Conservation (phyloP, 2,329 filamentous ascomycete species). For the Penicillium griseofulvum region DNA sequence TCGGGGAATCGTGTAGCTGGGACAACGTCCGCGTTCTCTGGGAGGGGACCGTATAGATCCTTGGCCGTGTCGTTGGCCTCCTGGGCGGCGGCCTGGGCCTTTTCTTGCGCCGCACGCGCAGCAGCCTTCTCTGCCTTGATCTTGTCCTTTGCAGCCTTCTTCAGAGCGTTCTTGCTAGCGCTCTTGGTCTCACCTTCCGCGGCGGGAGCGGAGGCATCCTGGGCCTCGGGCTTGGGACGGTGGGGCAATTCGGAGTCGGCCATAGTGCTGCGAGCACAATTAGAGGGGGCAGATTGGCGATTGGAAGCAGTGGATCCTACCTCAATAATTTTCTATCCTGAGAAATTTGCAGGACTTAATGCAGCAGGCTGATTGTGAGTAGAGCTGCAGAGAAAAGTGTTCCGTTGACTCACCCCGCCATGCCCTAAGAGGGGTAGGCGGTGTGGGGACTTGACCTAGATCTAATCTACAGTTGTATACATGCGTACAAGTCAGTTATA, state of each 20-base stretch:
- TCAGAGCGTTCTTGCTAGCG: slow-evolving; percentile 72
- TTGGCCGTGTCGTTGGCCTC: slow-evolving; percentile 60
- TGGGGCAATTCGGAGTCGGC: slow-evolving; percentile 41
- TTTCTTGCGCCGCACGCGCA: slow-evolving; percentile 70
- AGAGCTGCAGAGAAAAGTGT: slow-evolving; percentile 8
- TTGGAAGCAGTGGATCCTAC: slow-evolving; percentile 8
- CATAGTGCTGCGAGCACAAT: slow-evolving; percentile 27
- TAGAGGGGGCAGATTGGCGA: neutral
- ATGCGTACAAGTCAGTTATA: neutral
- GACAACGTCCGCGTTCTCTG: slow-evolving; percentile 57
- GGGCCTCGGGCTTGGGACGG: slow-evolving; percentile 40
- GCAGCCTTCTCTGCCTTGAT: slow-evolving; percentile 79
- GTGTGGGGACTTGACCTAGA: neutral
- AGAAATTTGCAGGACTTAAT: slow-evolving; percentile 2
- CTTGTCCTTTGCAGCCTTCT: slow-evolving; percentile 87
- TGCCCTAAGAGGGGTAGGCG: slow-evolving; percentile 35
- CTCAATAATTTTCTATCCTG: slow-evolving; percentile 20
- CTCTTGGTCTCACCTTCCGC: slow-evolving; percentile 39
- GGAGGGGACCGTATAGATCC: slow-evolving; percentile 75
- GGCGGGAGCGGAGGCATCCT: slow-evolving; percentile 27
- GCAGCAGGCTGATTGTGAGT: slow-evolving; percentile 4
- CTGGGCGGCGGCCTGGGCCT: slow-evolving; percentile 63
- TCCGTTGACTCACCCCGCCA: slow-evolving; percentile 34
- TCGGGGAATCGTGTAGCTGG: slow-evolving; percentile 59
- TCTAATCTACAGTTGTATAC: neutral